These are phyloP conservation scores for Pyrrhoderma lamaoense DNA, from an alignment of 1,284 basidiomycete genomes.

Conservation along the genomic window DNA sequence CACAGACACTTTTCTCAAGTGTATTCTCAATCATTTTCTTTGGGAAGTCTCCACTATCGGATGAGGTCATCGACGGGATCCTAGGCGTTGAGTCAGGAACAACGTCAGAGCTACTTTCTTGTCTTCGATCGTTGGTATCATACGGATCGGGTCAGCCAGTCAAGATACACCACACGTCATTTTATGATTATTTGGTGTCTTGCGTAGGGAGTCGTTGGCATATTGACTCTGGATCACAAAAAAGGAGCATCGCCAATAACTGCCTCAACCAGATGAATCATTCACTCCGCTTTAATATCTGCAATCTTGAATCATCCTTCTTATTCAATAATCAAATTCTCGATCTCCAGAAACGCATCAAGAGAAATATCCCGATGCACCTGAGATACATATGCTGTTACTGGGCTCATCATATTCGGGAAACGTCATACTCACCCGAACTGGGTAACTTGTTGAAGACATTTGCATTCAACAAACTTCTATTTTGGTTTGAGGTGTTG, in stretches of 20 bases:
- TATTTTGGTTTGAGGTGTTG: constrained; percentile 27
- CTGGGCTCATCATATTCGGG: constrained; percentile 4
- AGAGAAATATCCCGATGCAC: not conserved
- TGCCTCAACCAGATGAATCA: not conserved
- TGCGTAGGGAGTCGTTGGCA: not conserved
- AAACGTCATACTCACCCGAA: not conserved
- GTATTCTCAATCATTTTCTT: not conserved
- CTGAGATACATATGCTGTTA: constrained; percentile 1
- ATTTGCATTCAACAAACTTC: constrained; percentile 19
- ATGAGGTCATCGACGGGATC: not conserved
- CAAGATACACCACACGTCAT: not conserved
- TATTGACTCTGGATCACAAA: not conserved
- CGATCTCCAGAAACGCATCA: not conserved
- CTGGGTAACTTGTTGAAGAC: not conserved
- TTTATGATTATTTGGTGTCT: constrained; percentile 1
- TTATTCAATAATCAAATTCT: constrained; percentile 1
- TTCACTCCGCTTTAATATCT: constrained; percentile 4
- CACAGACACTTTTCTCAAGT: not conserved
- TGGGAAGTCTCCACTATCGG: not conserved
- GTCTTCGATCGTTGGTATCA: not conserved
- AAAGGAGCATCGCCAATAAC: not conserved
- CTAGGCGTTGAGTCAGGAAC: not conserved
- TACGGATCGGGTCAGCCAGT: not conserved
- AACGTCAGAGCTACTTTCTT: not conserved
- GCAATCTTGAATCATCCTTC: constrained; percentile 3